These are phyloP conservation scores for Arctostaphylos glauca DNA, from an alignment of 148 eudicot genomes.

Conservation along the genomic window DNA sequence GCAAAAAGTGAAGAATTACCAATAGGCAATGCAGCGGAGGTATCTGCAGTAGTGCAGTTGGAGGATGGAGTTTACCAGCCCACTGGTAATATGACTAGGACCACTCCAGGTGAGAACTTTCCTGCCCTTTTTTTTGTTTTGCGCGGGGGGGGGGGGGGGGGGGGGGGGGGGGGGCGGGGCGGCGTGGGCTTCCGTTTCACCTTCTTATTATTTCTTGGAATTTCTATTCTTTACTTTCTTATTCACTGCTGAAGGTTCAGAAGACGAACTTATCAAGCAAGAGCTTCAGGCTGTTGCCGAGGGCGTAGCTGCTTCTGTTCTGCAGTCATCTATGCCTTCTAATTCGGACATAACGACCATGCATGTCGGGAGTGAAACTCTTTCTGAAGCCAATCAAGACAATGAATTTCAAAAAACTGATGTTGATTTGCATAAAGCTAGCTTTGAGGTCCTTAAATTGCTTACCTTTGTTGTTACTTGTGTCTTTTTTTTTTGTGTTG, in stretches of 20 bases:
- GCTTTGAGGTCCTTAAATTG: constrained; percentile 52
- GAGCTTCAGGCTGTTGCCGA: constrained; percentile 95
- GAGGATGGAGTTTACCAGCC: constrained; percentile 38
- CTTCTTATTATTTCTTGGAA: neutral
- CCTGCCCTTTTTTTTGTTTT: neutral
- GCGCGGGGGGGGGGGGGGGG: too few relatives aligned
- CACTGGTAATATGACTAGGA: constrained; percentile 24
- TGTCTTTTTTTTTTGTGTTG: neutral
- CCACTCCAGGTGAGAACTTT: constrained; percentile 43
- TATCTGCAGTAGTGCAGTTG: constrained; percentile 30
- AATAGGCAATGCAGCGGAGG: constrained; percentile 33
- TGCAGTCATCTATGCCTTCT: constrained; percentile 60
- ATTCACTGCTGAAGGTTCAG: constrained; percentile 46
- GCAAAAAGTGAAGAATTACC: constrained; percentile 40
- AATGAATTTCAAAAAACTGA: constrained; percentile 45
- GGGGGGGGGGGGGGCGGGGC: too few relatives aligned
- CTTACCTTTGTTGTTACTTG: neutral
- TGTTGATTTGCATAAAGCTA: constrained; percentile 37
- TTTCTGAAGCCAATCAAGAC: constrained; percentile 36
- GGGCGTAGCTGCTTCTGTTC: constrained; percentile 95
- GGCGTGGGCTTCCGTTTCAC: neutral
- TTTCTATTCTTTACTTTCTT: neutral
- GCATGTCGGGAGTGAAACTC: constrained; percentile 30
- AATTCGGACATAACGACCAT: constrained; percentile 37
- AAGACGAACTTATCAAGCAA: constrained; percentile 76